Conservation (phyloP, 306 rosid species). For the Vigna hirtella region DNA sequence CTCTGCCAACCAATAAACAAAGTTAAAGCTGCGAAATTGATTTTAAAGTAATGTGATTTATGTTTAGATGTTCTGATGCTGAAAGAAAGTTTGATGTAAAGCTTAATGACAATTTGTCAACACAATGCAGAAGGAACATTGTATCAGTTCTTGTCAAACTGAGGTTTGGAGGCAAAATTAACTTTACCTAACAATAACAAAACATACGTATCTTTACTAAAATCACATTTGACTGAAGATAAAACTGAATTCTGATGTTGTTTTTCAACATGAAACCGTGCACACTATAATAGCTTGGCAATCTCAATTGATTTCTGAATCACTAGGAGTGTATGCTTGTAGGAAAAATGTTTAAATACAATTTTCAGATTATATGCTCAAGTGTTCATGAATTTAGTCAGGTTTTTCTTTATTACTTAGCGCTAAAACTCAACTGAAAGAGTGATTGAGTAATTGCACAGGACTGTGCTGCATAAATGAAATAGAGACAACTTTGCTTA, state of each 20-base stretch:
- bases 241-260: not conserved
- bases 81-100: not conserved
- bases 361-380: not conserved
- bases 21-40: constrained; percentile 19
- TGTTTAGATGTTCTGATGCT: not conserved
- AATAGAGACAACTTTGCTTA: constrained; percentile 10
- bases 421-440: not conserved
- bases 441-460: constrained; percentile 1
- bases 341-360: not conserved
- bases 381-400: constrained; percentile 4
- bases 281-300: not conserved
- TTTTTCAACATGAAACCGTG: not conserved
- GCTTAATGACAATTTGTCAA: not conserved
- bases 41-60: not conserved
- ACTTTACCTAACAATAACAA: not conserved
- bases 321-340: not conserved
- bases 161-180: not conserved
- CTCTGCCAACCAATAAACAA: constrained; percentile 62
- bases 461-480: not conserved
- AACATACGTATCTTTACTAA: not conserved
- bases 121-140: not conserved
- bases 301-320: constrained; percentile 11
- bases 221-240: not conserved
- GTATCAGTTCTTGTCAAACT: not conserved
- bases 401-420: not conserved